Base-by-base conservation (phyloP, 2,329 filamentous ascomycete genomes). In the Lomentospora prolificans region DNA sequence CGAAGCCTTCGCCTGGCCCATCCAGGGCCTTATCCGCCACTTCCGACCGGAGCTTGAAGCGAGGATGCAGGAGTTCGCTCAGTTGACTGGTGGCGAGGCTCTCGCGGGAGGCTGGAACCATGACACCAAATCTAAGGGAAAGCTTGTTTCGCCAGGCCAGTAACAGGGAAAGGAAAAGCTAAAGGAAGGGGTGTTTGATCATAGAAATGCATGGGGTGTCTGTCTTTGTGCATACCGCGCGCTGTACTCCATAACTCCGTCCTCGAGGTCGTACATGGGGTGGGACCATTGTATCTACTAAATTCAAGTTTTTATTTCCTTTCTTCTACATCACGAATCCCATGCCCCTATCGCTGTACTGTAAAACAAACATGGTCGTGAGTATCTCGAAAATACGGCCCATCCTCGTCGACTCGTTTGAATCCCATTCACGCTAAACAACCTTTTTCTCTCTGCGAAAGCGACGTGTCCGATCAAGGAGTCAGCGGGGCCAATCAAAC, bases 1-100 rank as follows among this genome's bases (percentile, higher is more conserved):
- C 58, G 94, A 99, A 78, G 94, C 94, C 60, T 99, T 99, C 65
- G 91, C 94, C 61, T 99, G 94, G 94, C 94, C 94, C 61, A 87
- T 99, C 62, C 94, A 99, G 76, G 94, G 94, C 71, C 82, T 99
- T 58, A 99, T 99, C 73, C 87, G 94, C 67, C 94, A 99, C 76
- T 99, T 99, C 81, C 84, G 94, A 65, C 94, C 92, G 48, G 91
- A 99, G 75, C 79, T 99, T 53, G 91, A 97, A 80, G 88, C 86
- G 54, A 84, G 92, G 64, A 95, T 99, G 80, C 80, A 84, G 69
- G 83, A 89, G 64, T 94, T 88, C 69, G 81, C 88, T 19, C 71
- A 84, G 67, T 79, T 87, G 75, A 73, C 82, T 60, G 89, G 89
- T 59, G 89, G 89, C 33, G 72, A 83, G 65, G 79, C 89, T 48